Percentiles rank a stretch among this genome's conserved stretches.
Conservation (phyloP, 2,329 filamentous ascomycete species). For the Massarina eburnea region DNA sequence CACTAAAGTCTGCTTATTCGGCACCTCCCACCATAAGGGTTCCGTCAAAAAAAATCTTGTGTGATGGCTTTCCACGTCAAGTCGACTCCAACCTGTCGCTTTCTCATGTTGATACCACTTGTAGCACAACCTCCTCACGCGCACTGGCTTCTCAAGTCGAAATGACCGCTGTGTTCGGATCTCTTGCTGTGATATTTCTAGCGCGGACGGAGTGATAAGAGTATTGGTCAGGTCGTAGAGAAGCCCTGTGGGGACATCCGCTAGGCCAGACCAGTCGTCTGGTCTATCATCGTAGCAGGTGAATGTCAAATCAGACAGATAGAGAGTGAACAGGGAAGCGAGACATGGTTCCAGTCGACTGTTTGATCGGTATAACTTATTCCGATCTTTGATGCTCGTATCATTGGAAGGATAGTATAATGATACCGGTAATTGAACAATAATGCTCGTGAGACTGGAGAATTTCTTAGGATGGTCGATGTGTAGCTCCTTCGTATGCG, state of each 20-base stretch:
- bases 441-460: not conserved
- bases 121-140: conserved; percentile 3
- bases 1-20: not conserved
- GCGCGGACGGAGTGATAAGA: not conserved
- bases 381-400: not conserved
- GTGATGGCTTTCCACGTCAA: conserved; percentile 1
- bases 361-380: not conserved
- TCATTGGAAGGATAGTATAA: conserved; percentile 4
- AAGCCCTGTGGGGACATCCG: conserved; percentile 2
- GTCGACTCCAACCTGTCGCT: not conserved
- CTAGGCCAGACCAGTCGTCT: not conserved
- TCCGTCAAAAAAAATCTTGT: conserved; percentile 6
- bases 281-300: conserved; percentile 3
- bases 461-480: not conserved
- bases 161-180: not conserved
- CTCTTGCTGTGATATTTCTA: not conserved
- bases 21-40: conserved; percentile 2
- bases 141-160: not conserved
- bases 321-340: conserved; percentile 2
- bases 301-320: conserved; percentile 3
- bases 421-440: conserved; percentile 5
- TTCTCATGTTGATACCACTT: not conserved
- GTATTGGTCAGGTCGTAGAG: conserved; percentile 6
- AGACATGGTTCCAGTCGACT: conserved; percentile 2
- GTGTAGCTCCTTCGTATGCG: not conserved